Conservation (phyloP, 768 basidiomycete species). For the Collybiopsis luxurians region DNA sequence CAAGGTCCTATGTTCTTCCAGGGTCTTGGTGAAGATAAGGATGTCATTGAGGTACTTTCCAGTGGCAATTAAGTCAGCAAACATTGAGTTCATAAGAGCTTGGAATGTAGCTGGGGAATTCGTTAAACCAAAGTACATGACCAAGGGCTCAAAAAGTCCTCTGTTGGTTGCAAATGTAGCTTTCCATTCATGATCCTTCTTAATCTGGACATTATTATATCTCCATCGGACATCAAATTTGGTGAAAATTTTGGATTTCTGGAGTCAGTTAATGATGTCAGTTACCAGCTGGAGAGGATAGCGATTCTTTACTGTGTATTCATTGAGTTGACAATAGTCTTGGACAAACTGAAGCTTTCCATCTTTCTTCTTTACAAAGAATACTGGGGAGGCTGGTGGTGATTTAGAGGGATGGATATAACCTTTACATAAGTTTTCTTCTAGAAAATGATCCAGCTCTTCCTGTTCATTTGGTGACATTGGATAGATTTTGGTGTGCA, state of each 20-base stretch:
- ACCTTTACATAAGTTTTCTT: conserved; percentile 11
- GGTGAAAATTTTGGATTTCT: conserved; percentile 23
- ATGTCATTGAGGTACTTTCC: conserved; percentile 29
- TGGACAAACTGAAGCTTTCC: conserved; percentile 18
- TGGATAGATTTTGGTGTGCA: conserved; percentile 24
- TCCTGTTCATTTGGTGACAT: conserved; percentile 24
- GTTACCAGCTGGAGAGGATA: conserved; percentile 33
- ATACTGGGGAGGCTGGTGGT: conserved; percentile 12
- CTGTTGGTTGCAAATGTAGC: conserved; percentile 35
- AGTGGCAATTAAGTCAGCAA: conserved; percentile 21
- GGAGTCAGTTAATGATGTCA: conserved; percentile 28
- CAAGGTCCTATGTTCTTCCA: conserved; percentile 7
- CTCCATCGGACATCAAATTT: conserved; percentile 37
- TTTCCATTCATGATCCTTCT: conserved; percentile 41
- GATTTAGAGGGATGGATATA: conserved; percentile 21
- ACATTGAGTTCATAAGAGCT: conserved; percentile 32
- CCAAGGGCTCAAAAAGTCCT: conserved; percentile 37
- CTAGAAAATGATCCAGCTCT: conserved; percentile 7
- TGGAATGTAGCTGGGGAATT: conserved; percentile 30
- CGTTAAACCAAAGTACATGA: conserved; percentile 39
- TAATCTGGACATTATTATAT: conserved; percentile 40
- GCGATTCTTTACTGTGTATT: conserved; percentile 25
- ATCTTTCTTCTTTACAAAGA: conserved; percentile 24
- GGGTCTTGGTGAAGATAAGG: conserved; percentile 17
- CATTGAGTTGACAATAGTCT: conserved; percentile 21